phyloP scores from a whole-genome alignment of 306 rosid genomes.

The Boehmeria nivea region DNA sequence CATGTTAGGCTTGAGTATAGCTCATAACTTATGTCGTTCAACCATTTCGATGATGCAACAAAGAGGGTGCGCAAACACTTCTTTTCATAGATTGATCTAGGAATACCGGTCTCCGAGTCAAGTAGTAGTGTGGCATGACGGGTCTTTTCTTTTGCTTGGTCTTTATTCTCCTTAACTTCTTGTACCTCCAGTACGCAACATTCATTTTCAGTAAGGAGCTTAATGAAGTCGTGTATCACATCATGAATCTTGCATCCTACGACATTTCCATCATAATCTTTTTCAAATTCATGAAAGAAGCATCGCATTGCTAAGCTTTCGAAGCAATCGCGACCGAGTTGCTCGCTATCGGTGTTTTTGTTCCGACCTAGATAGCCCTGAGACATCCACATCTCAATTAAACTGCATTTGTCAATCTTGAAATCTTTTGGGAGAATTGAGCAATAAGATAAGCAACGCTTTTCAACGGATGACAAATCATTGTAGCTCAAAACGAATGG shows the following conservation, averaged over 20 bases:
- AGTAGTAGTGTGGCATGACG: background rate
- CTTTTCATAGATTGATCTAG: background rate
- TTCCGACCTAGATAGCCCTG: background rate
- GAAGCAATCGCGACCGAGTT: background rate
- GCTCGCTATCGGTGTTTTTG: background rate
- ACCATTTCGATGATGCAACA: no score
- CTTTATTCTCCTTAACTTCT: no score
- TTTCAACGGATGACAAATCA: background rate
- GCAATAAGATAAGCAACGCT: background rate
- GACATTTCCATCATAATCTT: background rate
- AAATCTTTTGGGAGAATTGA: background rate
- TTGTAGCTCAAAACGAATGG: slow-evolving; percentile 1
- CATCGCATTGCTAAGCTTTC: background rate
- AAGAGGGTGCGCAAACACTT: background rate
- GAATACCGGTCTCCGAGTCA: background rate
- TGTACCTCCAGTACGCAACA: background rate
- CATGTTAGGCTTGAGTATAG: background rate
- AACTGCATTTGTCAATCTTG: background rate
- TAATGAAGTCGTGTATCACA: background rate
- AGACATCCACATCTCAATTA: background rate
- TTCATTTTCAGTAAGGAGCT: background rate
- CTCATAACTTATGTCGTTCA: no score
- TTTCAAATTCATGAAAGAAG: background rate
- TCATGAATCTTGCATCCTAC: background rate
- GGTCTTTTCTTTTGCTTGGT: no score